Evolutionary conservation across 257 asterid genomes (phyloP).

Genomic region (Pogostemon cablin): DNA sequence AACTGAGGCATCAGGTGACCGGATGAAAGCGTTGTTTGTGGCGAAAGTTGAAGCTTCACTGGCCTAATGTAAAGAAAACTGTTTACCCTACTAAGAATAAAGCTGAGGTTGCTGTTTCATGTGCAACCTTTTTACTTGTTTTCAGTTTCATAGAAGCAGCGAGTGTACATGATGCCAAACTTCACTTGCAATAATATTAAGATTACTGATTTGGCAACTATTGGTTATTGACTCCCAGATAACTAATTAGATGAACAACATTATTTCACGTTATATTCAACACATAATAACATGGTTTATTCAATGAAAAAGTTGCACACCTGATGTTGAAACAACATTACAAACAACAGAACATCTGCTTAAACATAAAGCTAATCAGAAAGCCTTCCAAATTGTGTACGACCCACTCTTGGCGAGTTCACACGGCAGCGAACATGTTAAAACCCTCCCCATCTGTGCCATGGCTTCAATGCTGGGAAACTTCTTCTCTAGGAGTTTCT

Average conservation of each 20-base stretch:
- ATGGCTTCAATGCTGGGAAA: slow-evolving; percentile 80
- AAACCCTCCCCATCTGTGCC: slow-evolving; percentile 77
- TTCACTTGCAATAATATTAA: too few relatives aligned
- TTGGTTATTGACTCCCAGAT: too few relatives aligned
- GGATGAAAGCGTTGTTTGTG: too few relatives aligned
- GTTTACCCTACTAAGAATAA: slow-evolving; percentile 21
- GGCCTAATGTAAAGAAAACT: slow-evolving; percentile 2
- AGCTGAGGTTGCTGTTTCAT: slow-evolving; percentile 15
- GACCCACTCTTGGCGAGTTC: slow-evolving; percentile 58
- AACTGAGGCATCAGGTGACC: too few relatives aligned
- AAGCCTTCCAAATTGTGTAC: slow-evolving; percentile 54
- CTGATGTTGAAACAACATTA: too few relatives aligned
- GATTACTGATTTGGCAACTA: background rate
- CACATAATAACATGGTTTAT: too few relatives aligned
- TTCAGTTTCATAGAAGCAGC: background rate
- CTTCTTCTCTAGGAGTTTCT: slow-evolving; percentile 46
- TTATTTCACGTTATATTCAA: too few relatives aligned
- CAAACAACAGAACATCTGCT: background rate
- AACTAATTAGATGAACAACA: too few relatives aligned
- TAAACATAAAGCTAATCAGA: slow-evolving; percentile 23
- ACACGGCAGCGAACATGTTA: slow-evolving; percentile 53
- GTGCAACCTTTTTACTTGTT: background rate
- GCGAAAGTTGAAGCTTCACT: background rate
- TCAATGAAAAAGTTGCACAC: too few relatives aligned
- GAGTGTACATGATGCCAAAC: slow-evolving; percentile 7